Conservation (phyloP, 768 basidiomycete species). For the Mycena rosella region DNA sequence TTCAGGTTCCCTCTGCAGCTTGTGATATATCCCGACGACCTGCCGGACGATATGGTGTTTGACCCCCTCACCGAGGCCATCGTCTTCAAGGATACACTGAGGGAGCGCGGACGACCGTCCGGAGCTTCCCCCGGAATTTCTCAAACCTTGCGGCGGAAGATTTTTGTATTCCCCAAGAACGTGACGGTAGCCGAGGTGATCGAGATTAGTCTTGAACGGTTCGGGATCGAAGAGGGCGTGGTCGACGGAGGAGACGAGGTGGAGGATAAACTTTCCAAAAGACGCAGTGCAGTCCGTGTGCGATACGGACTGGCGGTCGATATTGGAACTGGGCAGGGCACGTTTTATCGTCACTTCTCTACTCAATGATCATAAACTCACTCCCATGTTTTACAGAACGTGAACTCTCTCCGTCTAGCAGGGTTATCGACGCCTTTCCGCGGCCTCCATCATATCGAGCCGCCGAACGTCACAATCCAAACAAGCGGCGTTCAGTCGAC, state of each 20-base stretch:
- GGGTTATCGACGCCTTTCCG: slow-evolving; percentile 85
- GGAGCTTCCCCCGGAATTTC: slow-evolving; percentile 66
- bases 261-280: slow-evolving; percentile 90
- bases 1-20: slow-evolving; percentile 89
- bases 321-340: slow-evolving; percentile 72
- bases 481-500: slow-evolving; percentile 91
- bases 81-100: slow-evolving; percentile 84
- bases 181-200: slow-evolving; percentile 97
- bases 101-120: slow-evolving; percentile 61
- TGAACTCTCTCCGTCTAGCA: slow-evolving; percentile 83
- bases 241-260: slow-evolving; percentile 99
- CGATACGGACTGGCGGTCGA: slow-evolving; percentile 83
- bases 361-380: slow-evolving; percentile 15
- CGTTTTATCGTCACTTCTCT: slow-evolving; percentile 38
- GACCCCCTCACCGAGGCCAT: slow-evolving; percentile 95
- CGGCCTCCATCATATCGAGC: slow-evolving; percentile 79
- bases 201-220: slow-evolving; percentile 90
- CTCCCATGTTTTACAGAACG: slow-evolving; percentile 66
- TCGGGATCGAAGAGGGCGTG: slow-evolving; percentile 96
- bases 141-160: slow-evolving; percentile 76
- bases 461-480: slow-evolving; percentile 68
- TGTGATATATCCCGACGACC: slow-evolving; percentile 88
- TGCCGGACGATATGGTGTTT: slow-evolving; percentile 96
- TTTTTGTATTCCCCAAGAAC: slow-evolving; percentile 94
- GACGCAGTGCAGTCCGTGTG: slow-evolving; percentile 82